Base-by-base conservation (phyloP, 164 flowering plant species). In the Vitis rupestris region DNA sequence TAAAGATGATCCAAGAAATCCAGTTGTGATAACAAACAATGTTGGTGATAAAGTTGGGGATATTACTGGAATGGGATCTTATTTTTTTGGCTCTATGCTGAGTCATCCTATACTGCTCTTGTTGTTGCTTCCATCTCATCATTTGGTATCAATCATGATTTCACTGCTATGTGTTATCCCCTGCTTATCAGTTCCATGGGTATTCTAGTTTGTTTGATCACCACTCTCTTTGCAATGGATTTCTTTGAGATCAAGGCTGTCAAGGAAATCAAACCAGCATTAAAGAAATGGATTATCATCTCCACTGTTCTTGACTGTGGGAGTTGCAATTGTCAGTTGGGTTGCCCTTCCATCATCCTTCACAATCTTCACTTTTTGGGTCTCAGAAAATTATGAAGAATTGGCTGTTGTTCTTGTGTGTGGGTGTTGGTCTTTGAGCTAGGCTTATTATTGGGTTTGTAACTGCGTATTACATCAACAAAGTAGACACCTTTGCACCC, bases 21-120 rank as follows among this genome's bases (percentile, higher is more conserved):
- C 1, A 19, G 23, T 19, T 19, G 23, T 88, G 54, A 88, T 88
- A 73, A 91, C 93, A 9, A 91, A 88, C 66, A 88, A 88, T 76
- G 93, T 89, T 62, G 93, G 93, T 72, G 93, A 88, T 60, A 88
- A 88, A 76, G 90, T 88, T 54, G 93, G 91, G 23, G 93, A 88
- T 69, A 88, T 87, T 76, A 89, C 93, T 65, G 93, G 93, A 12
- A 88, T 88, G 93, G 93, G 93, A 29, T 88, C 93, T 63, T 91
- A 88, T 77, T 87, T 88, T 52, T 88, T 87, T 69, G 90, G 90
- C 37, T 88, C 90, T 88, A 86, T 75, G 92, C 88, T 17, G 92
- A 88, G 53, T 76, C 93, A 63, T 83, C 93, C 0, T 88, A 89
- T 74, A 90, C 93, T 48, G 93, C 93, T 16, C 88, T 88, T 59